phyloP scores from a whole-genome alignment of 768 basidiomycete species.

The Boletus subparvulus region DNA sequence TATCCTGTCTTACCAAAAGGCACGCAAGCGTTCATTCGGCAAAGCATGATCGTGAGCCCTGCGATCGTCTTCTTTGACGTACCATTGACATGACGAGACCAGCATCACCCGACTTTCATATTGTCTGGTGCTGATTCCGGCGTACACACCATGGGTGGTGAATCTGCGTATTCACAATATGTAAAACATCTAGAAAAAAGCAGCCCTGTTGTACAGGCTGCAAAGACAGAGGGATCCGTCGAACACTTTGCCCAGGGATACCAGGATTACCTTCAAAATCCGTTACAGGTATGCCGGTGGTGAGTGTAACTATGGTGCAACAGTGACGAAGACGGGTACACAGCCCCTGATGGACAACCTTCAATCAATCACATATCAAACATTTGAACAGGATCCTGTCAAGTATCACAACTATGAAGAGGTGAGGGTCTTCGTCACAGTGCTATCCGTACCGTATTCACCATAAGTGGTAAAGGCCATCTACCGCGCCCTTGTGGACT shows the following conservation, averaged over 20 bases:
- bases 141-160: slow-evolving; percentile 78
- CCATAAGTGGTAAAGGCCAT: slow-evolving; percentile 57
- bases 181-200: slow-evolving; percentile 79
- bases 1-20: slow-evolving; percentile 96
- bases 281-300: slow-evolving; percentile 66
- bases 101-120: slow-evolving; percentile 87
- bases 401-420: slow-evolving; percentile 97
- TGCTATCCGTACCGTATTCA: slow-evolving; percentile 8
- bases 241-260: slow-evolving; percentile 92
- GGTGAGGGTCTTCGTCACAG: slow-evolving; percentile 39
- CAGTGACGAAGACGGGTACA: slow-evolving; percentile 12
- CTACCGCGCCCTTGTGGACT: slow-evolving; percentile 73
- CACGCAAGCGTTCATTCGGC: slow-evolving; percentile 86
- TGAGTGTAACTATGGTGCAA: neutral
- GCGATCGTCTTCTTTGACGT: slow-evolving; percentile 13
- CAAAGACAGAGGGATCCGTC: slow-evolving; percentile 67
- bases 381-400: slow-evolving; percentile 96
- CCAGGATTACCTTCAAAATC: slow-evolving; percentile 93
- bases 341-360: slow-evolving; percentile 98
- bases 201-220: slow-evolving; percentile 63
- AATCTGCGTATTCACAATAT: slow-evolving; percentile 88
- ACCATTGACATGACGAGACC: slow-evolving; percentile 22
- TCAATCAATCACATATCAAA: slow-evolving; percentile 93
- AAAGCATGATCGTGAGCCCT: slow-evolving; percentile 76
- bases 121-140: slow-evolving; percentile 65